phyloP scores from a whole-genome alignment of 148 eudicot species.

The Silene latifolia region DNA sequence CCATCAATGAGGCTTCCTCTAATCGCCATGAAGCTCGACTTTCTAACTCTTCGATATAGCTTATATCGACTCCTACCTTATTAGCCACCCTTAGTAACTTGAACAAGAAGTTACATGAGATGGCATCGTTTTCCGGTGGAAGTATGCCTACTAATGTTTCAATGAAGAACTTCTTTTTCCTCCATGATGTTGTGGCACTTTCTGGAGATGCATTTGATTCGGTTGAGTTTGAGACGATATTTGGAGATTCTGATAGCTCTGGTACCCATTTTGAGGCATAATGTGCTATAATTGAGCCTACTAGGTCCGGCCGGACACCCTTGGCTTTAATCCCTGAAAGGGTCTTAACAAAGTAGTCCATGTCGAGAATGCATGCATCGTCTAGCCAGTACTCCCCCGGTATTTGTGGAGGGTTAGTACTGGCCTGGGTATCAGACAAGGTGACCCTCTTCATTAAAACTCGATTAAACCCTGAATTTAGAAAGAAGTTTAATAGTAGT shows the following conservation, averaged over 20 bases:
- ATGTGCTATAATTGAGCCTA: conserved; percentile 78
- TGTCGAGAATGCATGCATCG: conserved; percentile 53
- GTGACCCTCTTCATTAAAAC: conserved; percentile 24
- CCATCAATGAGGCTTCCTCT: conserved; percentile 61
- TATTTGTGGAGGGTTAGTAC: conserved; percentile 15
- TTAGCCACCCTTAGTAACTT: conserved; percentile 52
- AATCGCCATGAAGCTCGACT: conserved; percentile 56
- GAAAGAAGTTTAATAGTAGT: background rate
- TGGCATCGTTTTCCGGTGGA: conserved; percentile 60
- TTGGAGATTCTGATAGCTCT: conserved; percentile 44
- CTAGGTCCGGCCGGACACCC: conserved; percentile 65
- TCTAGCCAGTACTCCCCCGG: conserved; percentile 42
- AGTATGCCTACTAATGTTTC: conserved; percentile 62
- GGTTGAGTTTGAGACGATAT: background rate
- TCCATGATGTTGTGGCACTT: conserved; percentile 45
- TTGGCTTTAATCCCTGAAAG: conserved; percentile 57
- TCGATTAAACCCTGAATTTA: background rate
- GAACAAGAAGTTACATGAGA: conserved; percentile 76
- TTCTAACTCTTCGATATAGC: conserved; percentile 49
- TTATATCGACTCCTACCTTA: conserved; percentile 47
- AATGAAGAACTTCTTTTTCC: conserved; percentile 59
- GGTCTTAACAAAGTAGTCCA: conserved; percentile 69
- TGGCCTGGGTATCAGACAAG: conserved; percentile 21
- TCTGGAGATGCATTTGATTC: conserved; percentile 26
- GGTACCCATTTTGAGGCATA: conserved; percentile 82